Evolutionary conservation across 2,329 filamentous ascomycete species (phyloP), one percentile per base, ranked within the genome.

Genomic region (Claviceps pazoutovae): DNA sequence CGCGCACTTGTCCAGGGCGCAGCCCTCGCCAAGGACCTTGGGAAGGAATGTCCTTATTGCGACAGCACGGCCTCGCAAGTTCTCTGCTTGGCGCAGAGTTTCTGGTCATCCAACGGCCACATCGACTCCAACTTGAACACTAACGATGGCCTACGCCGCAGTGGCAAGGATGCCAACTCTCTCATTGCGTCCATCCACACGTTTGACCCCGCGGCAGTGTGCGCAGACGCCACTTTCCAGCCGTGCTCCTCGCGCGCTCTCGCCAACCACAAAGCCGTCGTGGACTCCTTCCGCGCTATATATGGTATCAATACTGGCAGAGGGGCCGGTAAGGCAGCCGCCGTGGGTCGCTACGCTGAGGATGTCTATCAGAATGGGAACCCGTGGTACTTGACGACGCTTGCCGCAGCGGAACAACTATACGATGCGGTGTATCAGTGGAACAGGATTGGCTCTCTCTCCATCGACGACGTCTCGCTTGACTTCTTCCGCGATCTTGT

Each of bases 301-400:
- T 90, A 90, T 64, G 61, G 66, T 14, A 73, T 91, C 67, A 93
- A 93, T 69, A 71, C 69, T 4, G 83, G 80, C 5, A 79, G 83
- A 49, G 59, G 76, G 2, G 66, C 74, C 36, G 81, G 83, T 19
- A 66, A 67, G 16, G 83, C 83, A 7, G 73, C 80, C 9, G 75
- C 79, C 6, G 70, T 84, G 5, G 84, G 84, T 45, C 72, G 84
- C 54, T 88, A 88, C 61, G 67, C 80, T 0, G 83, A 87, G 64
- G 86, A 94, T 58, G 67, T 73, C 4, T 93, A 91, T 67, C 84
- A 83, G 65, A 79, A 79, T 54, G 86, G 86, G 1, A 89, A 93
- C 64, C 87, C 87, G 1, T 93, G 87, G 87, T 86, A 88, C 59
- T 74, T 91, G 13, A 77, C 77, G 59, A 91, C 84, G 1, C 73